Base-by-base conservation (phyloP, 2,329 filamentous ascomycete species). In the Fusarium piperis region DNA sequence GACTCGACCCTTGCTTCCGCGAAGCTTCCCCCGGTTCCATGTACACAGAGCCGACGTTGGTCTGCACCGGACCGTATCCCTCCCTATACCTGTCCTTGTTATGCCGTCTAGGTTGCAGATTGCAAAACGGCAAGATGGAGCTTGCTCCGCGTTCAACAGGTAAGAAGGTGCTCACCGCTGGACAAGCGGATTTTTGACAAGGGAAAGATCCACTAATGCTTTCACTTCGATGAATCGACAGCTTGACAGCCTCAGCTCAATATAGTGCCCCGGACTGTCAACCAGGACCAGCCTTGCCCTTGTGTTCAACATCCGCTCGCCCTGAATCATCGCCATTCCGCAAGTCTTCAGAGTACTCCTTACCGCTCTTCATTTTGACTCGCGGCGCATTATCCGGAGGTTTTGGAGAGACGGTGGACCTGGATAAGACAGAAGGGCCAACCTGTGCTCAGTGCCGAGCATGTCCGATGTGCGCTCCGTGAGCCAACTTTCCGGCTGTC, bases 71-170 rank as follows among this genome's bases (percentile, higher is more conserved):
- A 46, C 41, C 20, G 41, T 32, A 59, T 59, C 67, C 69, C 63
- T 73, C 63, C 39, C 63, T 63, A 71, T 74, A 71, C 60, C 39
- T 56, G 59, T 53, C 63, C 63, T 52, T 67, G 46, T 30, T 68
- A 75, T 74, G 73, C 62, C 62, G 61, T 58, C 59, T 48, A 57
- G 59, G 55, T 53, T 72, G 64, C 60, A 73, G 70, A 70, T 67
- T 71, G 28, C 64, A 64, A 59, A 53, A 53, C 46, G 59, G 59
- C 33, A 41, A 33, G 44, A 56, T 59, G 64, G 44, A 63, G 39
- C 55, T 33, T 55, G 56, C 30, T 46, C 66, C 23, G 41, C 39
- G 63, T 60, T 60, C 59, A 62, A 55, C 59, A 58, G 55, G 57
- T 66, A 62, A 68, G 52, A 52, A 64, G 26, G 62, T 33, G 58